These are phyloP conservation scores for Lentithecium fluviatile DNA, from an alignment of 495 filamentous ascomycete genomes.

Conservation along the genomic window DNA sequence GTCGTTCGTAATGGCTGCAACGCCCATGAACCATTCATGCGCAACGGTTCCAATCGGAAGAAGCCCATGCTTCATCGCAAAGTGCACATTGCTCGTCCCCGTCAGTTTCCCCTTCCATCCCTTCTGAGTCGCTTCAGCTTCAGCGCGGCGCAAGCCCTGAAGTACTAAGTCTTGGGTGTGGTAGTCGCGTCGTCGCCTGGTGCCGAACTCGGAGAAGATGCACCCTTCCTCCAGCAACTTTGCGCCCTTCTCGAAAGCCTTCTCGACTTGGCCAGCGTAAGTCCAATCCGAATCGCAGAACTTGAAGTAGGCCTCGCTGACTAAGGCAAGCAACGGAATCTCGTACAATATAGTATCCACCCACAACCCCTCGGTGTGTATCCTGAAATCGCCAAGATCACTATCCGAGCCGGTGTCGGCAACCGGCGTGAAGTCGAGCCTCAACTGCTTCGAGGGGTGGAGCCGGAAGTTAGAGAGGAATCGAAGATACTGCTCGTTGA, in stretches of 20 bases:
- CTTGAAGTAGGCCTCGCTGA: constrained; percentile 95
- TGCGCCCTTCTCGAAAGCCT: constrained; percentile 74
- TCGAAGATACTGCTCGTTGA: constrained; percentile 70
- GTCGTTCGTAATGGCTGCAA: constrained; percentile 85
- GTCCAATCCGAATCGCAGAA: constrained; percentile 90
- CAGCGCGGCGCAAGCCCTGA: constrained; percentile 72
- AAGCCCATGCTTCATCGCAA: constrained; percentile 86
- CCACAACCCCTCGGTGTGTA: constrained; percentile 79
- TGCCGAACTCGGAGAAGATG: constrained; percentile 90
- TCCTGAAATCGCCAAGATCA: constrained; percentile 70
- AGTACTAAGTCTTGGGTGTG: constrained; percentile 93
- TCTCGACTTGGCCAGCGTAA: constrained; percentile 78
- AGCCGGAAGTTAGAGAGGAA: constrained; percentile 81
- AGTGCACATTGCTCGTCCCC: constrained; percentile 95
- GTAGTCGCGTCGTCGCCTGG: constrained; percentile 82
- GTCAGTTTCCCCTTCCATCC: constrained; percentile 69
- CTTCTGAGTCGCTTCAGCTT: constrained; percentile 53
- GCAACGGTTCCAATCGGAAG: constrained; percentile 89
- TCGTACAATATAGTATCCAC: constrained; percentile 96
- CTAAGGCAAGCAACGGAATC: constrained; percentile 86
- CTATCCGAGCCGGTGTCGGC: constrained; percentile 64
- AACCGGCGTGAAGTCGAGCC: constrained; percentile 64
- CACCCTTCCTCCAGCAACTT: constrained; percentile 78
- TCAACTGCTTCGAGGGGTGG: constrained; percentile 74
- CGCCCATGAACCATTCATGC: constrained; percentile 99